phyloP scores from a whole-genome alignment of 2,329 filamentous ascomycete genomes.

The Fusarium napiforme region DNA sequence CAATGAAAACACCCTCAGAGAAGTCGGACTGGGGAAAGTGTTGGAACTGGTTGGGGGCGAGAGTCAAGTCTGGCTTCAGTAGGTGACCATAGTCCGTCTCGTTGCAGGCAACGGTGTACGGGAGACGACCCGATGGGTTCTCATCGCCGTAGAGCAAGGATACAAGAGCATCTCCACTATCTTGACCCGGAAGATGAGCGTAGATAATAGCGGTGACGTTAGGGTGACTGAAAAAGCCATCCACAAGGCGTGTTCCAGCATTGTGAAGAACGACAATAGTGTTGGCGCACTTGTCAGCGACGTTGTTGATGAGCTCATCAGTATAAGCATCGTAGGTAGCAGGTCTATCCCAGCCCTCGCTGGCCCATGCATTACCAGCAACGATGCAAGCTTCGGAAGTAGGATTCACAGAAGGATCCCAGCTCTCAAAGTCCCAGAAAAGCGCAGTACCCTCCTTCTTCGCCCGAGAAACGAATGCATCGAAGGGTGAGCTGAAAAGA shows the following conservation, averaged over 20 bases:
- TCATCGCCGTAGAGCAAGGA: conserved; percentile 68
- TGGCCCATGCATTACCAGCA: conserved; percentile 82
- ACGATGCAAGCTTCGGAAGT: conserved; percentile 74
- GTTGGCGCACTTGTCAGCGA: conserved; percentile 69
- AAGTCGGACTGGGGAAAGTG: conserved; percentile 10
- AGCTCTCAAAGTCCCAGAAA: conserved; percentile 16
- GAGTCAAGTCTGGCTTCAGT: neutral
- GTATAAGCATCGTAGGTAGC: conserved; percentile 75
- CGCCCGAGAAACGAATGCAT: neutral
- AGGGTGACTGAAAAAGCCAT: conserved; percentile 67
- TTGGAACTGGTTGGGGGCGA: neutral
- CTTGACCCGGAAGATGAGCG: conserved; percentile 73
- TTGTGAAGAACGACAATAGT: conserved; percentile 74
- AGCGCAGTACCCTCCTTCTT: neutral
- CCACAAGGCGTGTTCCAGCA: conserved; percentile 62
- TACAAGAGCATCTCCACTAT: conserved; percentile 66
- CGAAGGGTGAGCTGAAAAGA: neutral
- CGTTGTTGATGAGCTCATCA: conserved; percentile 67
- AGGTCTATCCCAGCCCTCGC: conserved; percentile 77
- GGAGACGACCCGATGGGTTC: conserved; percentile 66
- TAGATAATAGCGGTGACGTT: conserved; percentile 73
- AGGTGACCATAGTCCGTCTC: conserved; percentile 41
- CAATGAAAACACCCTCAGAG: conserved; percentile 46
- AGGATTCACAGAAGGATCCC: neutral
- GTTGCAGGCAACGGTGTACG: conserved; percentile 69